Conservation (phyloP, 2,329 filamentous ascomycete species). For the Colletotrichum sp. region DNA sequence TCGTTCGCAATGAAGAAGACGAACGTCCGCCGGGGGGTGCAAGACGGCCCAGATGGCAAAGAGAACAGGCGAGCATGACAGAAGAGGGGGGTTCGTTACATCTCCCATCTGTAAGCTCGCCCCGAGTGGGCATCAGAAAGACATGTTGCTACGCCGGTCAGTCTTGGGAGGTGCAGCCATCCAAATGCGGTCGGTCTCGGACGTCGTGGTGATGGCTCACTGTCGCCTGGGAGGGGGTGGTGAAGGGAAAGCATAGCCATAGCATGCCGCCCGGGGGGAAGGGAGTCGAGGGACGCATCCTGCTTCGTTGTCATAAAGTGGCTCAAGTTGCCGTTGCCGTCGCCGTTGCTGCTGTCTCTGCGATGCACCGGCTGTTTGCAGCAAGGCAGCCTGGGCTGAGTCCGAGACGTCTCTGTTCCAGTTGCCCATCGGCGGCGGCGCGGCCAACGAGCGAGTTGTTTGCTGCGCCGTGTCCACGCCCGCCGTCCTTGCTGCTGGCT, state of each 20-base stretch:
- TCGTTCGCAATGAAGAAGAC: neutral
- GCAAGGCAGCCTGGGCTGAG: neutral
- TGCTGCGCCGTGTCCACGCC: slow-evolving; percentile 9
- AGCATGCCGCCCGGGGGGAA: neutral
- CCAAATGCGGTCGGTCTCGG: neutral
- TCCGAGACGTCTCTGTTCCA: neutral
- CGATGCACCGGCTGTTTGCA: slow-evolving; percentile 2
- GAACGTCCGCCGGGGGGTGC: neutral
- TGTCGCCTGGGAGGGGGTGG: neutral
- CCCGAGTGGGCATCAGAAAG: neutral
- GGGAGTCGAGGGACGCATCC: neutral
- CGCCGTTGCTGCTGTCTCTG: neutral
- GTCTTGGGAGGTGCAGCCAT: slow-evolving; percentile 14
- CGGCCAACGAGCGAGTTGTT: neutral
- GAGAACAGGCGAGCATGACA: neutral
- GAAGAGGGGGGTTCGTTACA: neutral
- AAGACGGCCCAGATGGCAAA: neutral
- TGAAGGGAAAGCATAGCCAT: neutral
- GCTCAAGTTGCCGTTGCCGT: neutral
- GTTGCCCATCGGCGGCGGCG: neutral
- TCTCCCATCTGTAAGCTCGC: neutral
- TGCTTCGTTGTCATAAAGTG: neutral
- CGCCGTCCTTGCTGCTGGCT: neutral
- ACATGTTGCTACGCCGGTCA: slow-evolving; percentile 8
- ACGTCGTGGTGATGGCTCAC: neutral